Percentiles rank a stretch among this genome's conserved stretches.
These are phyloP conservation scores for Termitomyces sp. DNA, from an alignment of 768 basidiomycete species.

Conservation along the genomic window DNA sequence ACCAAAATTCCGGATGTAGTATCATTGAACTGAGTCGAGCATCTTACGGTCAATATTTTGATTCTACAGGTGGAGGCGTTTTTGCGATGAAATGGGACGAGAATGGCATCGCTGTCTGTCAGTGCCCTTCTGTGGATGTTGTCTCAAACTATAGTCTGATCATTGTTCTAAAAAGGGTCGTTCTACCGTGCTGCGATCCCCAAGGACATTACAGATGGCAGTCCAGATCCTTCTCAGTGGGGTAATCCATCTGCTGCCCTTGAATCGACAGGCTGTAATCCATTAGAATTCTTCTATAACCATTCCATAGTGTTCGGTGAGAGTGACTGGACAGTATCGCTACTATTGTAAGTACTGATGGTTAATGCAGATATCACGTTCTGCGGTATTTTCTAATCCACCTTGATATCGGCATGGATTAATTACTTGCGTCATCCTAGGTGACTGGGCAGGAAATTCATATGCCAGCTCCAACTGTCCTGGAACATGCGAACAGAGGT, in stretches of 20 bases:
- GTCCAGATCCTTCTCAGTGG: slow-evolving; percentile 65
- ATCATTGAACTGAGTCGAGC: slow-evolving; percentile 74
- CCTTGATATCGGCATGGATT: background rate
- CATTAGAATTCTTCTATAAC: slow-evolving; percentile 51
- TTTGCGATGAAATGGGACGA: slow-evolving; percentile 91
- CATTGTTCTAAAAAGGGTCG: slow-evolving; percentile 46
- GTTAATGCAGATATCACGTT: slow-evolving; percentile 59
- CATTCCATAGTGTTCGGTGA: slow-evolving; percentile 66
- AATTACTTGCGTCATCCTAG: slow-evolving; percentile 23
- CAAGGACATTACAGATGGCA: slow-evolving; percentile 52
- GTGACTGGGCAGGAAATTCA: slow-evolving; percentile 82
- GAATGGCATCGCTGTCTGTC: slow-evolving; percentile 69
- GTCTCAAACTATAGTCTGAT: background rate
- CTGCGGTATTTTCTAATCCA: slow-evolving; percentile 46
- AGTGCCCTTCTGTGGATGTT: slow-evolving; percentile 20
- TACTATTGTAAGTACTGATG: background rate
- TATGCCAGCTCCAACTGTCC: slow-evolving; percentile 71
- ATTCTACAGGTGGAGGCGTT: slow-evolving; percentile 73
- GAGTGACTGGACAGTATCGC: slow-evolving; percentile 7
- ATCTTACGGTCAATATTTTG: slow-evolving; percentile 82
- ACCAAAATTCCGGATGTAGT: slow-evolving; percentile 69
- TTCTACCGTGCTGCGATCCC: slow-evolving; percentile 79
- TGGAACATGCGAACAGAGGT: slow-evolving; percentile 57
- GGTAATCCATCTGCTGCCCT: slow-evolving; percentile 61
- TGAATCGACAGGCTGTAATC: slow-evolving; percentile 48